Percentiles rank a stretch among this genome's conserved stretches.
Evolutionary conservation across 169 alveolate genomes (phyloP).

Genomic region (Perkinsus marinus): DNA sequence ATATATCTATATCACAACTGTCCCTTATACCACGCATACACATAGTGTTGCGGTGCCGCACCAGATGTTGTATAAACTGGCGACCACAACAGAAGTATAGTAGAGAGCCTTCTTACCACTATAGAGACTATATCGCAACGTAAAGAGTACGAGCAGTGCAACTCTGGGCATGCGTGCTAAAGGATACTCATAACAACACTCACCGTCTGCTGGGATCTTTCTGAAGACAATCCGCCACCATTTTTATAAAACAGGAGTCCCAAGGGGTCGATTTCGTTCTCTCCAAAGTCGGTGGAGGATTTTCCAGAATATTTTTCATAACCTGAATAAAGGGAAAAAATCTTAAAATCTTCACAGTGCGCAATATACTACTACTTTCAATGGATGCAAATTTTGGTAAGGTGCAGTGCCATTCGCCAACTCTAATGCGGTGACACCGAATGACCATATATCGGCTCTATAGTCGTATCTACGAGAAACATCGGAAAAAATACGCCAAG

Average conservation of each 20-base stretch:
- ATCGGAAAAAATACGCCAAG: too few species aligned
- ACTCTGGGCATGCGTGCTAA: too few species aligned
- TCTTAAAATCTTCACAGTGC: neutral
- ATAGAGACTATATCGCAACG: too few species aligned
- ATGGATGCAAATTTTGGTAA: slow-evolving; percentile 22
- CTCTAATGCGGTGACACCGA: slow-evolving; percentile 53
- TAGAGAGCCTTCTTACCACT: too few species aligned
- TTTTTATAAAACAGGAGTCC: neutral
- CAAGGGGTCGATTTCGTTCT: neutral
- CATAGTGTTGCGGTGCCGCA: too few species aligned
- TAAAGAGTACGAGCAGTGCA: too few species aligned
- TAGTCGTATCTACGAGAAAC: slow-evolving; percentile 17
- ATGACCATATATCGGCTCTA: slow-evolving; percentile 51
- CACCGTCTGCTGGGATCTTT: slow-evolving; percentile 15
- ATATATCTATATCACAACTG: too few species aligned
- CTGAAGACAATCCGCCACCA: slow-evolving; percentile 9
- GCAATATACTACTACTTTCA: slow-evolving; percentile 6
- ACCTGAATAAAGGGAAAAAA: neutral
- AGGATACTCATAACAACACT: neutral
- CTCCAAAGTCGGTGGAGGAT: slow-evolving; percentile 14
- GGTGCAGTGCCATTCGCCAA: slow-evolving; percentile 53
- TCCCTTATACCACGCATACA: too few species aligned
- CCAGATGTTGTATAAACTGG: too few species aligned
- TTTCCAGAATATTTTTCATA: slow-evolving; percentile 3
- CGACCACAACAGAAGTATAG: too few species aligned